These are phyloP conservation scores for Cyberlindnera maclurae DNA, from an alignment of 805 yeast species.

Conservation along the genomic window DNA sequence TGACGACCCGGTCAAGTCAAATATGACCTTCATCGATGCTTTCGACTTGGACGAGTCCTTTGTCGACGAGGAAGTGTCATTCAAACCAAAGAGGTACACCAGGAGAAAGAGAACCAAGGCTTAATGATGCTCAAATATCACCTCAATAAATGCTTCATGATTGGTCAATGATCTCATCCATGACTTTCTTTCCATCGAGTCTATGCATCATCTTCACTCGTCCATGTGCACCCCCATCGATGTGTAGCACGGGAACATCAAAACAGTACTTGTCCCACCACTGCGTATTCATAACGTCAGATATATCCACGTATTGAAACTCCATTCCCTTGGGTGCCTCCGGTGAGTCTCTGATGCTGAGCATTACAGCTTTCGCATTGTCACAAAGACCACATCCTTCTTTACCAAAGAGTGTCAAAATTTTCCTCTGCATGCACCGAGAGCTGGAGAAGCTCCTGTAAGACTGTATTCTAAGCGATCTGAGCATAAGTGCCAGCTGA, in stretches of 20 bases:
- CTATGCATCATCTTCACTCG: slow-evolving; percentile 61
- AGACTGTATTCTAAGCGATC: background rate
- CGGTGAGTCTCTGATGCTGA: slow-evolving; percentile 29
- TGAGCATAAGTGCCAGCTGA: background rate
- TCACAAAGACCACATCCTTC: slow-evolving; percentile 63
- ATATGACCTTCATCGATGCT: slow-evolving; percentile 9
- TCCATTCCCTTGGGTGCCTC: slow-evolving; percentile 20
- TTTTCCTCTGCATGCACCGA: slow-evolving; percentile 12
- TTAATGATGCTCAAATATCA: background rate
- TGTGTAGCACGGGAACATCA: slow-evolving; percentile 74
- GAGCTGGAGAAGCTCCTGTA: slow-evolving; percentile 4
- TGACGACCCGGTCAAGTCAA: background rate
- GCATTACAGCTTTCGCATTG: slow-evolving; percentile 49
- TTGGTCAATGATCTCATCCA: slow-evolving; percentile 37
- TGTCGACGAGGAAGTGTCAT: slow-evolving; percentile 2
- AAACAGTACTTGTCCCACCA: slow-evolving; percentile 72
- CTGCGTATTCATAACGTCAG: slow-evolving; percentile 45
- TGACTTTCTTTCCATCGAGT: slow-evolving; percentile 46
- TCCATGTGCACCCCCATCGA: slow-evolving; percentile 43
- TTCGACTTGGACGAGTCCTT: slow-evolving; percentile 16
- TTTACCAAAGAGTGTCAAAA: slow-evolving; percentile 59
- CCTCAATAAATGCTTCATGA: background rate
- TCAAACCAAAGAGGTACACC: slow-evolving; percentile 16
- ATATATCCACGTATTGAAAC: slow-evolving; percentile 48
- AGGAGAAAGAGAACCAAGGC: slow-evolving; percentile 17